Conservation (phyloP, 31 red algal genomes). For the Porphyra umbilicalis region DNA sequence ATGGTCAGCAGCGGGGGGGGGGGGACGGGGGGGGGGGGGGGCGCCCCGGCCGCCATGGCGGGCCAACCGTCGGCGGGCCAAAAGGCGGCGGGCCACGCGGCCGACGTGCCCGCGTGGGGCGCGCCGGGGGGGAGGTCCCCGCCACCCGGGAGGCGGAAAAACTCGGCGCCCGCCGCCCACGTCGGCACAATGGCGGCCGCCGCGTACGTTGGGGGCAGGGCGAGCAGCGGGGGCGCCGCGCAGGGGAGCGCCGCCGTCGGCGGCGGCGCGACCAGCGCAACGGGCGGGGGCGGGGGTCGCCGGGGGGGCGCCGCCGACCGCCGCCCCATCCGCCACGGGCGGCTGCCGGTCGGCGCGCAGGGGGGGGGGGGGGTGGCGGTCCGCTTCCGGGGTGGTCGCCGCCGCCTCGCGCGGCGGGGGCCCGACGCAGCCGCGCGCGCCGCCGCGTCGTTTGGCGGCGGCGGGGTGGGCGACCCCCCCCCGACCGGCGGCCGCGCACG, state of each 20-base stretch:
- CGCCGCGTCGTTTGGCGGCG: no score
- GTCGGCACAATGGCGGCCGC: neutral
- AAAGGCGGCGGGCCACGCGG: neutral
- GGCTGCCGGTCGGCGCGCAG: no score
- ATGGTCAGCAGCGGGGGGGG: constrained; percentile 21
- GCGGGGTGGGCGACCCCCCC: no score
- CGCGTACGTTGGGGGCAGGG: neutral
- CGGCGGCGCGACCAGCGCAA: neutral
- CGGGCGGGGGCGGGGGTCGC: no score
- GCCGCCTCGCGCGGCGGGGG: no score
- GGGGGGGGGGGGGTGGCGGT: no score
- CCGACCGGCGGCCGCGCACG: no score
- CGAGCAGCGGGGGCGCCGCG: neutral
- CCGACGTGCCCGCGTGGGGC: neutral
- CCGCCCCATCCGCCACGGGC: no score
- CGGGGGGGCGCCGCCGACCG: no score
- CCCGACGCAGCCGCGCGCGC: no score
- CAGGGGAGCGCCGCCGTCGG: neutral
- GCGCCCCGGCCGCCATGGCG: neutral
- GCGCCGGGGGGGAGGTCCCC: neutral
- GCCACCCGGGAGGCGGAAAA: neutral
- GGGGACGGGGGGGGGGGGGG: neutral
- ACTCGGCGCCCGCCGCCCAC: neutral
- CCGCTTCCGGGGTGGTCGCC: no score
- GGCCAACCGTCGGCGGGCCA: no score